Percentiles rank a stretch among this genome's conserved stretches.
phyloP scores from a whole-genome alignment of 2,329 filamentous ascomycete genomes.

The Orbilia javanica region DNA sequence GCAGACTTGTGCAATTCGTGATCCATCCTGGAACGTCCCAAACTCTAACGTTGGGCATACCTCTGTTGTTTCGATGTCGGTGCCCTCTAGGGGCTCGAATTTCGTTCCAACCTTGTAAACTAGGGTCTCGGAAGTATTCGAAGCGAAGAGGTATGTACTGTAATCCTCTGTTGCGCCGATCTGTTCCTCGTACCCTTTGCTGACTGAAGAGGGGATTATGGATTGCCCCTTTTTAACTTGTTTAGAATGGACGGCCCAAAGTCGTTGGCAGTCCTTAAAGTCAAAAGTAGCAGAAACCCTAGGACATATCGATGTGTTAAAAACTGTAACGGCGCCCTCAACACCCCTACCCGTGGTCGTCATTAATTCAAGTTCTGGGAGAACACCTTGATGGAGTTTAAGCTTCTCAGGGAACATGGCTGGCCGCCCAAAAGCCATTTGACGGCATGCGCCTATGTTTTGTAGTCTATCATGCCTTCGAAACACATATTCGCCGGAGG shows the following conservation, averaged over 20 bases:
- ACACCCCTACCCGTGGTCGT: slow-evolving; percentile 74
- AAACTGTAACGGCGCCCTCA: slow-evolving; percentile 77
- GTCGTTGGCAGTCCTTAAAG: slow-evolving; percentile 78
- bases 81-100: slow-evolving; percentile 80
- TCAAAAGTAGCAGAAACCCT: slow-evolving; percentile 77
- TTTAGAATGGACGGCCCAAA: slow-evolving; percentile 84
- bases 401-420: slow-evolving; percentile 66
- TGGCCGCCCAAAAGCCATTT: slow-evolving; percentile 77
- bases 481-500: slow-evolving; percentile 78
- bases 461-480: slow-evolving; percentile 80
- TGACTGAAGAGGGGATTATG: slow-evolving; percentile 58
- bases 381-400: slow-evolving; percentile 69
- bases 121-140: slow-evolving; percentile 69
- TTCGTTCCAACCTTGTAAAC: slow-evolving; percentile 74
- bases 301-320: slow-evolving; percentile 83
- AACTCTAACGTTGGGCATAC: slow-evolving; percentile 79
- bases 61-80: slow-evolving; percentile 88
- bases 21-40: slow-evolving; percentile 82
- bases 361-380: slow-evolving; percentile 73
- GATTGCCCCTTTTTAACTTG: slow-evolving; percentile 68
- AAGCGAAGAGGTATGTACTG: slow-evolving; percentile 85
- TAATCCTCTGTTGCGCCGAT: slow-evolving; percentile 71
- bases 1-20: slow-evolving; percentile 86
- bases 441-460: slow-evolving; percentile 83
- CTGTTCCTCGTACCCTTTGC: slow-evolving; percentile 59